Base-by-base conservation (phyloP, 2,329 filamentous ascomycete species). In the Phyllosticta capitalensis region DNA sequence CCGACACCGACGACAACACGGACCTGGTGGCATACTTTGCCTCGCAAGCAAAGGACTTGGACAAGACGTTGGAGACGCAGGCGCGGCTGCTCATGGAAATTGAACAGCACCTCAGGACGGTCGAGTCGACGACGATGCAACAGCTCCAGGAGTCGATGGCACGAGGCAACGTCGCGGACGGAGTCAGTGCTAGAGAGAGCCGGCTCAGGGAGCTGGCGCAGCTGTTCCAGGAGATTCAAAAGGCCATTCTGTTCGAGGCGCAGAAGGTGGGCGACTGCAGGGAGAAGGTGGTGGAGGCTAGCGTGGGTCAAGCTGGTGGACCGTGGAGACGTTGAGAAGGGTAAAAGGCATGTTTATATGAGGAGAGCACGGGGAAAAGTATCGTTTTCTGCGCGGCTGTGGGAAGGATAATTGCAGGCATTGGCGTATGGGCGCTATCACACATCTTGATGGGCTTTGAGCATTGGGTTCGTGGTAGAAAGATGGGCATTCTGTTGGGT, bases 21-120 rank as follows among this genome's bases (percentile, higher is more conserved):
- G 76, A 80, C 62, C 68, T 80, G 9, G 71, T 79, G 59, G 66
- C 67, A 62, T 80, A 78, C 68, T 79, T 80, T 67, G 64, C 67
- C 22, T 69, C 71, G 28, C 69, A 76, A 59, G 72, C 74, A 4
- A 67, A 71, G 28, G 72, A 72, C 19, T 67, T 78, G 51, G 69
- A 72, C 28, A 64, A 65, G 28, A 72, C 70, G 10, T 69, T 79
- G 24, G 67, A 73, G 48, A 63, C 68, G 1, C 78, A 79, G 64
- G 68, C 72, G 22, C 65, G 66, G 54, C 76, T 76, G 59, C 71
- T 80, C 19, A 67, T 69, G 49, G 78, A 79, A 64, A 78, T 80
- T 45, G 77, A 79, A 62, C 68, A 68, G 20, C 78, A 80, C 64
- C 69, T 80, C 54, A 67, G 74, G n/a, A 76, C 76, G 9, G 75